Percentiles rank a stretch among this genome's conserved stretches.
Evolutionary conservation across 2,329 filamentous ascomycete genomes (phyloP).

Genomic region (Oidium heveae): DNA sequence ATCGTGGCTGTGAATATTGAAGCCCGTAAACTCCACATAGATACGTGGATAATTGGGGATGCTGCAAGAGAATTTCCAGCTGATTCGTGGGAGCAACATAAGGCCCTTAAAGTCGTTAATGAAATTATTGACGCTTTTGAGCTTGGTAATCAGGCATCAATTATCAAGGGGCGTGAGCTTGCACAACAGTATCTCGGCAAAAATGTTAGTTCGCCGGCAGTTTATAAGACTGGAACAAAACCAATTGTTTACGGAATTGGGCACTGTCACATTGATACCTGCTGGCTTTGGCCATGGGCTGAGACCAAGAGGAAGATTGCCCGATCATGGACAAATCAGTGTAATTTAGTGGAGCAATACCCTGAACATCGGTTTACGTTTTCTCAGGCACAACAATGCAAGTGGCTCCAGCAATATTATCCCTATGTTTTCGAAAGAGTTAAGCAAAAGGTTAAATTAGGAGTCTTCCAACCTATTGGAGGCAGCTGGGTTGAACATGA

Average conservation of each 20-base stretch:
- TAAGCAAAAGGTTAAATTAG: conserved; percentile 71
- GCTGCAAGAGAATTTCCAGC: conserved; percentile 75
- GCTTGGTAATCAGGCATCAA: conserved; percentile 50
- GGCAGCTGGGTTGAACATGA: conserved; percentile 98
- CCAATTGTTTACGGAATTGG: conserved; percentile 73
- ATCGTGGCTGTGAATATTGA: conserved; percentile 77
- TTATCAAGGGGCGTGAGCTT: conserved; percentile 58
- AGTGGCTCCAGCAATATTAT: conserved; percentile 83
- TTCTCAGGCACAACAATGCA: conserved; percentile 92
- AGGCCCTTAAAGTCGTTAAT: conserved; percentile 62
- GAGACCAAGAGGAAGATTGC: conserved; percentile 95
- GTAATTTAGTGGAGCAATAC: conserved; percentile 82
- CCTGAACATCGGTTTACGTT: conserved; percentile 81
- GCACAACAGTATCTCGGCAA: conserved; percentile 62
- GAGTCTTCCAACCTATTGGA: conserved; percentile 80
- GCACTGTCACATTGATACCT: conserved; percentile 94
- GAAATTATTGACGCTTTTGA: conserved; percentile 79
- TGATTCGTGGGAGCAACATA: conserved; percentile 72
- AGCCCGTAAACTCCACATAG: conserved; percentile 60
- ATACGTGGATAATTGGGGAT: conserved; percentile 91
- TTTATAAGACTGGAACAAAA: conserved; percentile 53
- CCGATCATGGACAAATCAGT: conserved; percentile 90
- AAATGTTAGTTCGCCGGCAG: conserved; percentile 54
- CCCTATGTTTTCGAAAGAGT: conserved; percentile 75
- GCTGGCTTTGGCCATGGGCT: conserved; percentile 96